Conservation (phyloP, 2,329 filamentous ascomycete species). For the Basipetospora sp. region DNA sequence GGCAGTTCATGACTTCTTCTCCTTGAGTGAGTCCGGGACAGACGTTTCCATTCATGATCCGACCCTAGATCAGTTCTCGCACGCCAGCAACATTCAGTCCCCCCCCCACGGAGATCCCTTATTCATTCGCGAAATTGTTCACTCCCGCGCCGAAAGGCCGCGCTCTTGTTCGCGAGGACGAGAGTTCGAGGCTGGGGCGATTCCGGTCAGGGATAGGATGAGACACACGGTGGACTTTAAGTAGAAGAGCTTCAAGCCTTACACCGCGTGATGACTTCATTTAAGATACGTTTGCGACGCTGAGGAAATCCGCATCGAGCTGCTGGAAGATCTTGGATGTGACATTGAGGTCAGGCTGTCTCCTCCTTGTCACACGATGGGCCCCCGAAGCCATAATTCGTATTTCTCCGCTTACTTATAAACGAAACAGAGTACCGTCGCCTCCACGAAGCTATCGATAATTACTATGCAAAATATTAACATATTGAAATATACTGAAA, state of each 20-base stretch:
- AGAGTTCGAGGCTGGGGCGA: conserved; percentile 11
- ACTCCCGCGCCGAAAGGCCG: conserved; percentile 4
- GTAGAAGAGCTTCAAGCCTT: conserved; percentile 24
- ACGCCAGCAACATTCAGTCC: conserved; percentile 15
- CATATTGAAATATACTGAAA: too few species aligned
- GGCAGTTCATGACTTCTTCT: conserved; percentile 28
- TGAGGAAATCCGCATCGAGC: conserved; percentile 21
- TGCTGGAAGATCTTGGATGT: conserved; percentile 22
- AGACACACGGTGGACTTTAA: conserved; percentile 24
- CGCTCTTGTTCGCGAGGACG: conserved; percentile 12
- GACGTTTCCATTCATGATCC: conserved; percentile 25
- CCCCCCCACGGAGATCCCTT: conserved; percentile 7
- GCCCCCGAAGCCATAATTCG: not conserved
- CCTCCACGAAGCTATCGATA: conserved; percentile 22
- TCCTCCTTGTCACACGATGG: not conserved
- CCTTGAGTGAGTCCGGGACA: conserved; percentile 25
- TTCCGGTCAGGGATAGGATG: conserved; percentile 17
- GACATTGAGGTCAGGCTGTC: conserved; percentile 26
- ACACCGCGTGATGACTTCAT: conserved; percentile 24
- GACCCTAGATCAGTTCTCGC: conserved; percentile 22
- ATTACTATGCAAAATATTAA: too few species aligned
- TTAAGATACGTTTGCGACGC: conserved; percentile 21
- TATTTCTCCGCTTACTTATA: not conserved
- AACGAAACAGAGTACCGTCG: conserved; percentile 22
- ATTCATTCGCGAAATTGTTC: not conserved